A percentile compares a stretch with the other conserved stretches of the same genome.
phyloP scores from a whole-genome alignment of 768 basidiomycete species.

The Kwoniella pini region DNA sequence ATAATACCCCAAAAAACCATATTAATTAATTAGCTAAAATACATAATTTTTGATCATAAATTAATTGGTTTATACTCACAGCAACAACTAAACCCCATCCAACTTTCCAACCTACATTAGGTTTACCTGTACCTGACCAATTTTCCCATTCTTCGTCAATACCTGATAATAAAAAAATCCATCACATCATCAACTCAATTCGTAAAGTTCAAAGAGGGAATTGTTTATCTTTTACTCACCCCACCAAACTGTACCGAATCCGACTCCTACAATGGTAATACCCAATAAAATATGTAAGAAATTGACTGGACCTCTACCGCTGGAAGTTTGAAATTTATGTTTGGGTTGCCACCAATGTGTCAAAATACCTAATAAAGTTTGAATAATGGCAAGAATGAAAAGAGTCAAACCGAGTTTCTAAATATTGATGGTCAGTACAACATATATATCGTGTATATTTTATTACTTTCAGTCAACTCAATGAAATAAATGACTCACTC shows the following conservation, averaged over 20 bases:
- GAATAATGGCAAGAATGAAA: constrained; percentile 60
- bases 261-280: constrained; percentile 59
- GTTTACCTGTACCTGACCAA: constrained; percentile 58
- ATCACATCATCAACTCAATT: background rate
- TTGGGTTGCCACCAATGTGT: constrained; percentile 19
- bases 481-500: too few species aligned
- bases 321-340: constrained; percentile 3
- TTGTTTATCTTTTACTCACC: constrained; percentile 14
- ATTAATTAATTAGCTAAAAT: background rate
- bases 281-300: constrained; percentile 65
- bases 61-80: constrained; percentile 19
- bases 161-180: constrained; percentile 8
- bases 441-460: background rate
- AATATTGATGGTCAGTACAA: constrained; percentile 3
- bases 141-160: constrained; percentile 60
- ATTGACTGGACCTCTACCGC: constrained; percentile 58
- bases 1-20: too few species aligned
- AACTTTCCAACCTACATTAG: constrained; percentile 33
- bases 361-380: constrained; percentile 41
- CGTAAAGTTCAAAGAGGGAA: background rate
- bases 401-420: constrained; percentile 61
- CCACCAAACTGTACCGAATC: constrained; percentile 44
- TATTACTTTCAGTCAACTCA: too few species aligned
- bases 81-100: constrained; percentile 40
- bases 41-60: too few species aligned